Evolutionary conservation across 1,139 yeast genomes (phyloP), one percentile per base, ranked within the genome.

Genomic region (Yamadazyma dushanensis): DNA sequence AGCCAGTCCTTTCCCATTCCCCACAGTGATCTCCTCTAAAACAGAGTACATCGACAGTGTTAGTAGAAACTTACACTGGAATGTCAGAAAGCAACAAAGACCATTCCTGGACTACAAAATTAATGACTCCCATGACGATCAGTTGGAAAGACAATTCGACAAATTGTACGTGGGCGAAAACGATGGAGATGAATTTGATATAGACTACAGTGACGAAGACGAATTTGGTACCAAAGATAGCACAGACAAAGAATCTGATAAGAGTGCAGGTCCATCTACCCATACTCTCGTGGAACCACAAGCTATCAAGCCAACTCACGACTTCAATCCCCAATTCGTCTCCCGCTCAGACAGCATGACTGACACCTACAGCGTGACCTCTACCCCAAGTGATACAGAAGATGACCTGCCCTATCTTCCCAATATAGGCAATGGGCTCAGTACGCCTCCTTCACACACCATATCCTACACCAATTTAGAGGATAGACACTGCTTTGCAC

Each of bases 21-120:
- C 96, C 5, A 87, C 96, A 0, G 88, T 87, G 3, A 77, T 81
- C 39, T 75, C 88, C 1, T 73, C 83, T 4, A 77, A 80, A 35
- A 83, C 84, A 2, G 95, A 86, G 54, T 88, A 85, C 54, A 78
- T 87, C 46, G 92, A 86, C 52, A 80, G 88, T 46, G 95, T 87
- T 9, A 80, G 90, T 49, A 68, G 95, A 34, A 85, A 88, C 32
- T 65, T 88, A 54, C 83, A 86, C 56, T 88, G 96, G 96, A 88
- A 88, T 55, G 83, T 74, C 11, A 71, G 96, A 41, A 90, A 86
- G 53, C 80, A 75, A 45, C 96, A 87, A 57, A 83, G 83, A 47
- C 85, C 95, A 3, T 83, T 86, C 54, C 44, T 50, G 10, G 46
- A 47, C 30, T 47, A 44, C 30, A 46, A 38, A 30, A 38, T 47